Conservation (phyloP, 208 protist genomes). For the Leishmania guyanensis region DNA sequence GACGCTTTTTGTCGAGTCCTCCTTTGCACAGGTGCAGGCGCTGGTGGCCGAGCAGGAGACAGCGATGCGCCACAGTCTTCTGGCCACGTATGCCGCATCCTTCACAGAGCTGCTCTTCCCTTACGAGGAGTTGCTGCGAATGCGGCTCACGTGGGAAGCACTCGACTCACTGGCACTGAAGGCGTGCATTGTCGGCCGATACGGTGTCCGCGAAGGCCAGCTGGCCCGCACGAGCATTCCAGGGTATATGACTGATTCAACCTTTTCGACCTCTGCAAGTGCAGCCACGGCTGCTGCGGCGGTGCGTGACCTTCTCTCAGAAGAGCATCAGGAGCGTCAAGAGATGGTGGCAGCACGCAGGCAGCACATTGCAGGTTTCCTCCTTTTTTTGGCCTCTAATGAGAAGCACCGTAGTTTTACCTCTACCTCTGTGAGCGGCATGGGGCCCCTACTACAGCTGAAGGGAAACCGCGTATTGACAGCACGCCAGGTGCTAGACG, state of each 20-base stretch:
- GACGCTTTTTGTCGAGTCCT: conserved; percentile 28
- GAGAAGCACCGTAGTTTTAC: conserved; percentile 1
- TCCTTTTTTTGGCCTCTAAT: conserved; percentile 2
- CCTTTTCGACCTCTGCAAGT: neutral
- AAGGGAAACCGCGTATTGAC: neutral
- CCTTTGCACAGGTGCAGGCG: conserved; percentile 3
- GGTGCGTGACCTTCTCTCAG: neutral
- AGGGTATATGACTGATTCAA: neutral
- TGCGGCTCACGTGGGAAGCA: conserved; percentile 22
- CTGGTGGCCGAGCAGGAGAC: conserved; percentile 20
- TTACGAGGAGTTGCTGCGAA: conserved; percentile 25
- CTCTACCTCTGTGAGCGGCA: neutral
- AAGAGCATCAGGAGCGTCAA: conserved; percentile 9
- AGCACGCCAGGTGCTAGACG: conserved; percentile 16
- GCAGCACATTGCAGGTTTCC: neutral
- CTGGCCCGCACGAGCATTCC: conserved; percentile 23
- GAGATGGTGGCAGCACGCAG: neutral
- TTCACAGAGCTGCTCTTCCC: conserved; percentile 4
- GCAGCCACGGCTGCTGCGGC: neutral
- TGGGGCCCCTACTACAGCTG: neutral
- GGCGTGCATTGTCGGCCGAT: conserved; percentile 27
- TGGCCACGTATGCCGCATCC: neutral
- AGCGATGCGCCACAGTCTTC: neutral
- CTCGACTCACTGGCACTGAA: conserved; percentile 33
- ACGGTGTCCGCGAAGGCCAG: conserved; percentile 21